Conservation (phyloP, 768 basidiomycete species). For the Dentipellis fragilis region DNA sequence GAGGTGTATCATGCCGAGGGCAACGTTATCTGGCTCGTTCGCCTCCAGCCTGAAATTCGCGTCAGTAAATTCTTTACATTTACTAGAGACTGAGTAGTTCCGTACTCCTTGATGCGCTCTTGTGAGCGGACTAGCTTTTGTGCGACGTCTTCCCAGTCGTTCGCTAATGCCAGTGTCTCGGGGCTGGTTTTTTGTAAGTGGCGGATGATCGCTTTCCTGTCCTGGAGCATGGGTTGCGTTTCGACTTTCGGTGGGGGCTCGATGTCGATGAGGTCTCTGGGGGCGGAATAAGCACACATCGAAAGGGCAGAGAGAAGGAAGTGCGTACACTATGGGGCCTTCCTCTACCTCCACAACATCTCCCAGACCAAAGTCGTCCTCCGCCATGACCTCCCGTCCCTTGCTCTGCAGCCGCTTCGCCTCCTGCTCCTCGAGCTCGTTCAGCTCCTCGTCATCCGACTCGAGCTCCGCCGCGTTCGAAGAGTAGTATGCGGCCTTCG, state of each 20-base stretch:
- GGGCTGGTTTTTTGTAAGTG: conserved; percentile 69
- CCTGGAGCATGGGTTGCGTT: conserved; percentile 33
- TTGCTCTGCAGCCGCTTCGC: conserved; percentile 72
- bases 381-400: conserved; percentile 55
- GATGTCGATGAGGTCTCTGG: conserved; percentile 29
- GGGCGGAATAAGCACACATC: background rate
- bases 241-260: conserved; percentile 27
- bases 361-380: conserved; percentile 78
- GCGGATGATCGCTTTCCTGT: conserved; percentile 50
- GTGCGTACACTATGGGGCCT: conserved; percentile 3
- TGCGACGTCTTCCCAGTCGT: conserved; percentile 75
- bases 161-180: conserved; percentile 69
- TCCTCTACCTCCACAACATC: conserved; percentile 35
- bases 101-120: conserved; percentile 45
- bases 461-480: conserved; percentile 75
- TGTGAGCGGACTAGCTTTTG: conserved; percentile 38
- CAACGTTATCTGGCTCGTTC: conserved; percentile 40
- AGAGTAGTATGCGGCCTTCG: conserved; percentile 76
- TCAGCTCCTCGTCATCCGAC: conserved; percentile 82
- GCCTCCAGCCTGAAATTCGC: conserved; percentile 35
- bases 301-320: background rate
- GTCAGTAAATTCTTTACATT: background rate
- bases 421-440: conserved; percentile 84
- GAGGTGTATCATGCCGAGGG: conserved; percentile 66
- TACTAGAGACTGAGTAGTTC: background rate